Percentiles rank a stretch among this genome's conserved stretches.
phyloP scores from a whole-genome alignment of 306 rosid species.

The Dryas octopetala region DNA sequence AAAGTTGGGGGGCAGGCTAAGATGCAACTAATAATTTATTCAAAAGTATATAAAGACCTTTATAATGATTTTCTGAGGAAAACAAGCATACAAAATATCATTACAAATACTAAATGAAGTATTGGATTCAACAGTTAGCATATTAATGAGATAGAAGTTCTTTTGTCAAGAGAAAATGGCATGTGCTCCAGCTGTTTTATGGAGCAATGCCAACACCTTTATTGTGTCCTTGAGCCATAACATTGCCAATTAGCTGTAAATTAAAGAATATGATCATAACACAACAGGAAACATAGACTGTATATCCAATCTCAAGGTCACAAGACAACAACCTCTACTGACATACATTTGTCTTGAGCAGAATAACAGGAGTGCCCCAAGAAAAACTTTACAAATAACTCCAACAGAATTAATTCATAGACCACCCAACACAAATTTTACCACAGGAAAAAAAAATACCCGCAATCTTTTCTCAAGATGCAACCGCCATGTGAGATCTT shows the following conservation, averaged over 20 bases:
- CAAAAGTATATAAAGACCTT: neutral
- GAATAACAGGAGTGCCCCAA: neutral
- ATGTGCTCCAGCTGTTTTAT: neutral
- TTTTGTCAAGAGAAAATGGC: neutral
- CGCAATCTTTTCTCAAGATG: conserved; percentile 91
- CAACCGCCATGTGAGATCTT: conserved; percentile 92
- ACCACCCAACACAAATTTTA: conserved; percentile 12
- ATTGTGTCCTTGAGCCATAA: neutral
- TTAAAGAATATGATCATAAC: neutral
- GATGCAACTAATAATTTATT: neutral
- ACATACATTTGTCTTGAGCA: neutral
- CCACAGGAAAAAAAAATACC: conserved; percentile 46
- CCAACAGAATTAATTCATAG: neutral
- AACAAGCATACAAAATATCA: neutral
- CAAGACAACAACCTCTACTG: neutral
- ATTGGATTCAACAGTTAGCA: neutral
- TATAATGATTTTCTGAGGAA: neutral
- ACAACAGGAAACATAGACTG: neutral
- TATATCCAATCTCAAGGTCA: neutral
- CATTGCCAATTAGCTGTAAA: neutral
- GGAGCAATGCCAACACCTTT: neutral
- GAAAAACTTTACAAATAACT: neutral
- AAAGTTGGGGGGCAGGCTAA: neutral
- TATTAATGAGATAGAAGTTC: neutral
- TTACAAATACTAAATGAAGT: neutral